Evolutionary conservation across 2,329 filamentous ascomycete species (phyloP).

Genomic region (Hymenoscyphus scutula): DNA sequence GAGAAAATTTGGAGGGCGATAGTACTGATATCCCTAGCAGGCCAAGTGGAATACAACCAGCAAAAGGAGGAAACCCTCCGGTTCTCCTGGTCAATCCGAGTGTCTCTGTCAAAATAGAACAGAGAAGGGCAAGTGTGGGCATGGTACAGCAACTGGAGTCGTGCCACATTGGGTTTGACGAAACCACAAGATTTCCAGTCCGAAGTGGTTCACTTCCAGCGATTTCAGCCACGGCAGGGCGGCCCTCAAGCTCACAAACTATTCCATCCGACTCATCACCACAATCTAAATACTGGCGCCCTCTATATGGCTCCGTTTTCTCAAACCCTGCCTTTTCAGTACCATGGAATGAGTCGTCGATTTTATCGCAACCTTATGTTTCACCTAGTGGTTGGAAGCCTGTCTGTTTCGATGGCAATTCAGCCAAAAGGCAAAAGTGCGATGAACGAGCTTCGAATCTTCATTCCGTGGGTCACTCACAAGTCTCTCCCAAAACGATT

Average conservation of each 20-base stretch:
- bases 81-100: background rate
- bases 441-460: background rate
- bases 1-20: background rate
- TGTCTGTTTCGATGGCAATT: conserved; percentile 6
- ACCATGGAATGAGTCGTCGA: conserved; percentile 1
- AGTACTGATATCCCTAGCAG: background rate
- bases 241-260: background rate
- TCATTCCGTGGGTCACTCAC: background rate
- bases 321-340: background rate
- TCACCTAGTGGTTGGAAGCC: conserved; percentile 14
- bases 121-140: conserved; percentile 14
- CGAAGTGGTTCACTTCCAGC: conserved; percentile 22
- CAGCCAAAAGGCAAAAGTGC: conserved; percentile 20
- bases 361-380: conserved; percentile 12
- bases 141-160: conserved; percentile 21
- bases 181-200: background rate
- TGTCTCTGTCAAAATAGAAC: background rate
- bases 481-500: conserved; percentile 14
- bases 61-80: background rate
- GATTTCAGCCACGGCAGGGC: conserved; percentile 1
- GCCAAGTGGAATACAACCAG: background rate
- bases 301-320: background rate
- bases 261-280: background rate
- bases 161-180: conserved; percentile 18
- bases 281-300: background rate